phyloP scores from a whole-genome alignment of 805 yeast genomes.

The Kuraishia cidri region DNA sequence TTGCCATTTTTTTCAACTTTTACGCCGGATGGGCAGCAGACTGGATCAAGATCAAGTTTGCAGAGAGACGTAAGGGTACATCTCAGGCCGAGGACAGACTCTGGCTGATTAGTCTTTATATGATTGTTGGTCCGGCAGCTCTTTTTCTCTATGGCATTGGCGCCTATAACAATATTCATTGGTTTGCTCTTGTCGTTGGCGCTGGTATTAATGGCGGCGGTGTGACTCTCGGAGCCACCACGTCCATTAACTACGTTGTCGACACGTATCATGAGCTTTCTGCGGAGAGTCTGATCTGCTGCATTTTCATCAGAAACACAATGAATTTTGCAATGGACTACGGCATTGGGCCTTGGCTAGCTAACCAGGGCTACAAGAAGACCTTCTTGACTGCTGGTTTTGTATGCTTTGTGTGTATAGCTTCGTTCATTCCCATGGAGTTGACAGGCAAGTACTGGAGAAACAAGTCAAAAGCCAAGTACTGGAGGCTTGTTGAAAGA shows the following conservation, averaged over 20 bases:
- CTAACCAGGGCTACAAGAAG: conserved; percentile 40
- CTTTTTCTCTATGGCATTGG: conserved; percentile 59
- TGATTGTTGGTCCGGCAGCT: conserved; percentile 44
- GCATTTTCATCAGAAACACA: conserved; percentile 47
- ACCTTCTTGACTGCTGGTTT: conserved; percentile 51
- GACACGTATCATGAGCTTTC: conserved; percentile 49
- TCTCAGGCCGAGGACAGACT: conserved; percentile 51
- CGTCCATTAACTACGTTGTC: conserved; percentile 41
- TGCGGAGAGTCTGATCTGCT: conserved; percentile 44
- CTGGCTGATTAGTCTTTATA: conserved; percentile 39
- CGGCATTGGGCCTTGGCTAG: conserved; percentile 52
- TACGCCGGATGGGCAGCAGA: conserved; percentile 44
- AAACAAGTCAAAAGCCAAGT: conserved; percentile 18
- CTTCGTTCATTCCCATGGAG: conserved; percentile 31
- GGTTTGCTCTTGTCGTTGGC: conserved; percentile 48
- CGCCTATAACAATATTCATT: conserved; percentile 41
- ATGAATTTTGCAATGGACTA: conserved; percentile 54
- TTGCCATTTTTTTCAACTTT: conserved; percentile 31
- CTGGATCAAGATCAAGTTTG: conserved; percentile 36
- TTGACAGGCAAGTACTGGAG: conserved; percentile 27
- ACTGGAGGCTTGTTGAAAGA: conserved; percentile 23
- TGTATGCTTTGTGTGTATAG: conserved; percentile 36
- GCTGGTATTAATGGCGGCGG: conserved; percentile 49
- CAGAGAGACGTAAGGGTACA: conserved; percentile 39
- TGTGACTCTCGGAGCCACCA: conserved; percentile 41